Evolutionary conservation across 257 asterid genomes (phyloP), one percentile per base, ranked within the genome.

Genomic region (Linderniella brevidens): DNA sequence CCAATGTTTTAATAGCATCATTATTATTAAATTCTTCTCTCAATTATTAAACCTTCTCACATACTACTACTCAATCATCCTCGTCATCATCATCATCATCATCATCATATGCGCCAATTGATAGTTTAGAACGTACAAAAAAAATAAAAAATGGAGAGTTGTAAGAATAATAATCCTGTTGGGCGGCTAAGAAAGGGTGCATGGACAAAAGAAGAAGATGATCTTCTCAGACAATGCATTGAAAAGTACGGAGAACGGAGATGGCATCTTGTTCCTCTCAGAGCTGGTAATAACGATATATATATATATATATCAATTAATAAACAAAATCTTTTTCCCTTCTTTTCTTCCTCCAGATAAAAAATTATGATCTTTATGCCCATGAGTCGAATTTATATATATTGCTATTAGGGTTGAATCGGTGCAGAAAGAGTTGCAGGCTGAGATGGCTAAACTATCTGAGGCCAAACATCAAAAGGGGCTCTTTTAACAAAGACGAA

Each of bases 261-360:
- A 41, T 75, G 84, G 84, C 75, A 75, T 57, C 69, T 53, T 37
- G 79, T 68, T 35, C 79, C 84, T 7, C 32, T 58, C 15, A 58
- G 66, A 53, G 68, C 84, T 50, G 84, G 84, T 66, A 18, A 16
- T 29, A 11, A 18, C n/a, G 46, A 5, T 41, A 4, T 47, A 4
- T 35, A 41, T 17, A 8, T 11, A 39, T 9, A 10, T 11, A 13
- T 11, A 2, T 39, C 15, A 39, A 39, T 11, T 39, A 10, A 13
- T 10, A 11, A 13, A 39, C 15, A 1, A 13, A 39, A 3, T 10
- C 17, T 11, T 17, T 3, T 1, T 17, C 35, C 11, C 9, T 46
- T 17, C 35, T 16, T 6, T 18, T 46, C 35, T 46, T 17, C 7
- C 5, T 16, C n/a, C 11, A 19, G 32, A 13, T 13, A 11, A 11